phyloP scores from a whole-genome alignment of 2,329 filamentous ascomycete species.

The Alternaria rosae region DNA sequence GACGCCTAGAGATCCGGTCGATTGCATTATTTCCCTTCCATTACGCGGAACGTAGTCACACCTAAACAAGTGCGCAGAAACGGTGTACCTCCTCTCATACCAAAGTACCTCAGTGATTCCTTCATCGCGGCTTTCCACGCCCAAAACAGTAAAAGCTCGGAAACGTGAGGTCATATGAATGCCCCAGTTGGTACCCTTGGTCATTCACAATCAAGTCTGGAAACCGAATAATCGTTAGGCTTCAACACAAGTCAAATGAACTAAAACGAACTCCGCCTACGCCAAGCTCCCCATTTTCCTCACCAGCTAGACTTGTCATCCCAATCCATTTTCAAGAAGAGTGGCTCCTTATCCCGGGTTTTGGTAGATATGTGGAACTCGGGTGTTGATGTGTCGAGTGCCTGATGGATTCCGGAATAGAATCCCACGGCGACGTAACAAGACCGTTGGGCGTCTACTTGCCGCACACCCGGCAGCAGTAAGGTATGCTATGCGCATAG shows the following conservation, averaged over 20 bases:
- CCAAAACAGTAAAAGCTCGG: not conserved
- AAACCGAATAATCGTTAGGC: not conserved
- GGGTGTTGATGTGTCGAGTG: not conserved
- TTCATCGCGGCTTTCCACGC: not conserved
- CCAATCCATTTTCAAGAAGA: not conserved
- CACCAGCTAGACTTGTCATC: not conserved
- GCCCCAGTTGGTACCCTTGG: too few species aligned
- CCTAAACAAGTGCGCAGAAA: not conserved
- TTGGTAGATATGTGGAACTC: not conserved
- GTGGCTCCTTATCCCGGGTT: not conserved
- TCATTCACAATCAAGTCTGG: not conserved
- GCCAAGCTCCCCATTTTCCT: not conserved
- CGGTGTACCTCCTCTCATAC: too few species aligned
- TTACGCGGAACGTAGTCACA: not conserved
- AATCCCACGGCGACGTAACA: not conserved
- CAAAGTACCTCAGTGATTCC: not conserved
- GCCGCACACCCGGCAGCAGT: constrained; percentile 23
- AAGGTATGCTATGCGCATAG: constrained; percentile 16
- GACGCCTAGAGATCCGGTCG: not conserved
- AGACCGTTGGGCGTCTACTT: not conserved
- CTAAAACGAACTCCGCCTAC: not conserved
- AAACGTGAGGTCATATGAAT: not conserved
- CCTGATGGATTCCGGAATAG: not conserved
- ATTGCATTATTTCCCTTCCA: not conserved
- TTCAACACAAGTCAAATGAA: not conserved